Percentiles rank a stretch among this genome's conserved stretches.
phyloP scores from a whole-genome alignment of 106 monocot genomes.

The Cymbidium sinense region DNA sequence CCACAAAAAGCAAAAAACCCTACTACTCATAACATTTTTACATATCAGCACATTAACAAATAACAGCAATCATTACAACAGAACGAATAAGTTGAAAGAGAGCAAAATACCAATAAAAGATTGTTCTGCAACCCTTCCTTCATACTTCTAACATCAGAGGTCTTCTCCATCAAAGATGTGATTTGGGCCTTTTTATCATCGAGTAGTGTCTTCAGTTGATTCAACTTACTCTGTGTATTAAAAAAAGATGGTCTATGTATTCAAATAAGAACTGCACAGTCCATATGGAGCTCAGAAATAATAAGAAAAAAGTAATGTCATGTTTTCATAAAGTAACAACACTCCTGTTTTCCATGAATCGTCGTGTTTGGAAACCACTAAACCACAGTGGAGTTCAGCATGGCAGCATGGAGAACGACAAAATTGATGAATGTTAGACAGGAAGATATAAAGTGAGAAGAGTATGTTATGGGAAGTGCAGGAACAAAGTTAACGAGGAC shows the following conservation, averaged over 20 bases:
- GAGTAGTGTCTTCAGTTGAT: slow-evolving; percentile 46
- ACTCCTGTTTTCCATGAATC: neutral
- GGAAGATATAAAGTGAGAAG: neutral
- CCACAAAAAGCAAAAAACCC: neutral
- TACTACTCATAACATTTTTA: neutral
- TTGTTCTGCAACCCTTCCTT: slow-evolving; percentile 71
- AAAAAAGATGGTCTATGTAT: neutral
- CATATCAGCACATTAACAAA: neutral
- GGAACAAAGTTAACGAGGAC: neutral
- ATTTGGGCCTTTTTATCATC: slow-evolving; percentile 54
- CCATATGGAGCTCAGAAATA: neutral
- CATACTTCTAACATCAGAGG: slow-evolving; percentile 67
- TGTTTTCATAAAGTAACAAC: neutral
- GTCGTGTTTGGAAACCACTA: neutral
- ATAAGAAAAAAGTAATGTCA: neutral
- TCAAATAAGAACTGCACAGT: neutral
- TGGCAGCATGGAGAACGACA: too few relatives aligned
- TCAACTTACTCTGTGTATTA: slow-evolving; percentile 41
- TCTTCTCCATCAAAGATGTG: slow-evolving; percentile 70
- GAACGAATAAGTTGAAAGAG: neutral
- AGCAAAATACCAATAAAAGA: slow-evolving; percentile 52
- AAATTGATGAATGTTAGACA: neutral
- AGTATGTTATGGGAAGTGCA: neutral
- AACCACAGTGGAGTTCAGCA: neutral
- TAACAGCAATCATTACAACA: neutral